Evolutionary conservation across 2,329 filamentous ascomycete genomes (phyloP), one percentile per base, ranked within the genome.

Genomic region (Alternaria postmessia): DNA sequence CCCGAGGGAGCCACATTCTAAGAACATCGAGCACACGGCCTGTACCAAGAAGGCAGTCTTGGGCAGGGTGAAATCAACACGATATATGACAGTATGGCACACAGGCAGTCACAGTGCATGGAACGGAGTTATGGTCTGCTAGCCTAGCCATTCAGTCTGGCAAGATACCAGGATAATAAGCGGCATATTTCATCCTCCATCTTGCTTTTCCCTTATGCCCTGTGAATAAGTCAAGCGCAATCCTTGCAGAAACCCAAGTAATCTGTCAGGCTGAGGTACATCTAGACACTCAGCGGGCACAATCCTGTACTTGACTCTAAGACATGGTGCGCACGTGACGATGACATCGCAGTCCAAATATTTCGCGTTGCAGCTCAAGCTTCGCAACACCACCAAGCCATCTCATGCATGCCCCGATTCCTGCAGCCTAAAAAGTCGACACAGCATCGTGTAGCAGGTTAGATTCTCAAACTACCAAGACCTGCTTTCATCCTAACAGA

Each of bases 1-100:
- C 87, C 92, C 4, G 95, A 99, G 82, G 94, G 93, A 59, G 88
- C 91, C 30, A 89, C 82, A 32, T 90, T 85, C 69, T 78, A 70
- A 54, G 28, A 36, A 36, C 18, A 26, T 20, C 48, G 14, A 20
- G 24, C 28, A 28, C 32, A 18, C 32, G 20, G 32, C 42, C 24
- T 30, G 43, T 32, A 18, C 38, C 30, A 9, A 51, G 32, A 41
- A 42, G 28, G 18, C n/a, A 7, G 26, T n/a, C 22, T 16, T 22
- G 20, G n/a, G 32, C 34, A 42, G 30, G 32, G 20, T 28, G 14
- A 26, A 54, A 42, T 32, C 24, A 22, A 22, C 48, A 34, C 18
- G 16, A 22, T 32, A 44, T 26, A 53, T 49, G 48, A 49, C 49
- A 51, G 55, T 53, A 54, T 56, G 32, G 61, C 56, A 54, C 20